phyloP scores from a whole-genome alignment of 1,284 basidiomycete species.

The Garcileccinum viscosum region DNA sequence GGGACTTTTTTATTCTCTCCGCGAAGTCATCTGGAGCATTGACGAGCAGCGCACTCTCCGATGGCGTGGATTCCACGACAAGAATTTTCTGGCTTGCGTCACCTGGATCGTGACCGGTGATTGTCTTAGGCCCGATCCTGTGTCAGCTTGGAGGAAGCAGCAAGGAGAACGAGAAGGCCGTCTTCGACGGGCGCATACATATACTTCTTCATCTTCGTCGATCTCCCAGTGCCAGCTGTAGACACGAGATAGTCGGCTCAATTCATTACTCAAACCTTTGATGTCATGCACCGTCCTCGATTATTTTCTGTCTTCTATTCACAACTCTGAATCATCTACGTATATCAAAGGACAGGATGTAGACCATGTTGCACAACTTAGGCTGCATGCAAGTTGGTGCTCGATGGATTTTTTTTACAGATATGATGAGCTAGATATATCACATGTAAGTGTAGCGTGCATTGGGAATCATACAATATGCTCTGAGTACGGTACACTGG shows the following conservation, averaged over 20 bases:
- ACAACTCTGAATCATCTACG: no score
- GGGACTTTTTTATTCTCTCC: not conserved
- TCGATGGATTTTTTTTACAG: conserved; percentile 4
- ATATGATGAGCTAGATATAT: conserved; percentile 5
- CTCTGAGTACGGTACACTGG: conserved; percentile 23
- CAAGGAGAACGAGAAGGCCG: not conserved
- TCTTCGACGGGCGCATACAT: not conserved
- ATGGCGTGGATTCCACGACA: not conserved
- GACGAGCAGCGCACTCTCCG: not conserved
- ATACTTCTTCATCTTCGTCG: not conserved
- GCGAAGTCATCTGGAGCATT: not conserved
- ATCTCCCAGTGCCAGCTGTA: not conserved
- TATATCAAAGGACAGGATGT: not conserved
- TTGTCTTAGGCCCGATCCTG: not conserved
- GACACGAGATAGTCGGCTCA: not conserved
- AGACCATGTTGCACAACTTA: not conserved
- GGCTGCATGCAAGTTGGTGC: conserved; percentile 1
- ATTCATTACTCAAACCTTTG: not conserved
- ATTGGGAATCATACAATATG: conserved; percentile 30
- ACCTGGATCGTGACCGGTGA: not conserved
- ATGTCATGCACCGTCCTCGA: not conserved
- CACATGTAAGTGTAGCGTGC: conserved; percentile 11
- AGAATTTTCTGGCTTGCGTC: not conserved
- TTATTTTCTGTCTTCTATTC: not conserved
- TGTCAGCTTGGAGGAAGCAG: not conserved